These are phyloP conservation scores for Hymenoscyphus fraxineus DNA, from an alignment of 2,329 filamentous ascomycete genomes.

Conservation along the genomic window DNA sequence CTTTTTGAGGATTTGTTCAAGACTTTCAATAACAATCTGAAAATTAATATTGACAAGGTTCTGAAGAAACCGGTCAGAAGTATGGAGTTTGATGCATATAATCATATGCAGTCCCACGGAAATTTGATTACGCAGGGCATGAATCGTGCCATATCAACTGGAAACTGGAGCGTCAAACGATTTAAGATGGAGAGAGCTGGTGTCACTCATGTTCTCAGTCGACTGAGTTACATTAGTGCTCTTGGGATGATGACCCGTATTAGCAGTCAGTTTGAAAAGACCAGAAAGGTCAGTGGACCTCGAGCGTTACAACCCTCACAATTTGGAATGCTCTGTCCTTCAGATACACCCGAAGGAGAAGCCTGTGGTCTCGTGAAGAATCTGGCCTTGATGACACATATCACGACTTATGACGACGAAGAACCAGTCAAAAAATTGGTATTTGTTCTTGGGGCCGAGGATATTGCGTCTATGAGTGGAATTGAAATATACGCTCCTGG, in stretches of 20 bases:
- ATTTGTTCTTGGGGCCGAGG: conserved; percentile 79
- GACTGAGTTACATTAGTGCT: conserved; percentile 92
- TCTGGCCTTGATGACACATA: conserved; percentile 96
- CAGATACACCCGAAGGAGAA: conserved; percentile 97
- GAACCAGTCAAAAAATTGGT: conserved; percentile 83
- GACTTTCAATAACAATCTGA: conserved; percentile 83
- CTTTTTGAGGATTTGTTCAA: conserved; percentile 99
- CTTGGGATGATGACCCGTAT: conserved; percentile 99
- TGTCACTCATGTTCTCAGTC: conserved; percentile 92
- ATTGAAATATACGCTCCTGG: conserved; percentile 82
- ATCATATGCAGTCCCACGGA: conserved; percentile 78
- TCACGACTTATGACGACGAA: conserved; percentile 94
- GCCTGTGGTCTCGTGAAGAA: conserved; percentile 98
- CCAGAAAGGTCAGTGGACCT: conserved; percentile 90
- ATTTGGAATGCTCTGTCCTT: conserved; percentile 96
- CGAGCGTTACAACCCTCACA: conserved; percentile 95
- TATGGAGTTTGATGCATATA: conserved; percentile 80
- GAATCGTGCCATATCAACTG: conserved; percentile 93
- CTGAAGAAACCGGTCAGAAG: conserved; percentile 90
- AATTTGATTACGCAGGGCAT: conserved; percentile 88
- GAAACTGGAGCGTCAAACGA: conserved; percentile 96
- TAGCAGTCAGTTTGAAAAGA: conserved; percentile 98
- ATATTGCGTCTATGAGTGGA: conserved; percentile 76
- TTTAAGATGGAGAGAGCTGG: conserved; percentile 98
- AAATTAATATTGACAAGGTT: conserved; percentile 91